Evolutionary conservation across 345 rosid species (phyloP).

Genomic region (Isatis tinctoria): DNA sequence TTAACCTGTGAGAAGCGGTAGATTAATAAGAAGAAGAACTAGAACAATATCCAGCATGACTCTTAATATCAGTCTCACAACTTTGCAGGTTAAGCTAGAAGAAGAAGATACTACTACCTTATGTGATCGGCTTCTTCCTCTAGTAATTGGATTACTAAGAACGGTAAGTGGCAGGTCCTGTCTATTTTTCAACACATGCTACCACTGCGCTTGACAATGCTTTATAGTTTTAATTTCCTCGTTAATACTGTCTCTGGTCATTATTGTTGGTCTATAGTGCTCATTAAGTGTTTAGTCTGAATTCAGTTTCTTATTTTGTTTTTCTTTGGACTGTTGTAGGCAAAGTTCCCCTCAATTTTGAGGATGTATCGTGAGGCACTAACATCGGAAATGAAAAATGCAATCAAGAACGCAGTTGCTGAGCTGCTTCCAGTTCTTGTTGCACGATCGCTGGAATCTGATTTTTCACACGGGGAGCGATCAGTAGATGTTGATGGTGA

Average conservation of each 20-base stretch:
- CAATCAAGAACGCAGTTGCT: constrained; percentile 91
- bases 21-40: constrained; percentile 1
- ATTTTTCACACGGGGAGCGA: constrained; percentile 63
- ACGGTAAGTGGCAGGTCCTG: constrained; percentile 47
- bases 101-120: constrained; percentile 67
- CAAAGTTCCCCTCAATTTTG: constrained; percentile 85
- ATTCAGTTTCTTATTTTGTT: constrained; percentile 19
- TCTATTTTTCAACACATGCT: background rate
- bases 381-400: constrained; percentile 88
- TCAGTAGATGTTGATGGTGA: constrained; percentile 76
- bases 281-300: background rate
- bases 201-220: background rate
- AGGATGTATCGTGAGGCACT: constrained; percentile 86
- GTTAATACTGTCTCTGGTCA: background rate
- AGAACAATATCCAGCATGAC: background rate
- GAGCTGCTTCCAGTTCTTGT: constrained; percentile 87
- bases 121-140: constrained; percentile 69
- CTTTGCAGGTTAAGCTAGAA: constrained; percentile 52
- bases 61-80: background rate
- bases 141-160: constrained; percentile 80
- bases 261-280: constrained; percentile 4
- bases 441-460: constrained; percentile 60
- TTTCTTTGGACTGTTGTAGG: constrained; percentile 43
- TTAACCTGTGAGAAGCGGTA: constrained; percentile 2
- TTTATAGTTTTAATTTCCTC: background rate